Evolutionary conservation across 169 alveolate genomes (phyloP), one percentile per base, ranked within the genome.

Genomic region (Besnoitia besnoiti): DNA sequence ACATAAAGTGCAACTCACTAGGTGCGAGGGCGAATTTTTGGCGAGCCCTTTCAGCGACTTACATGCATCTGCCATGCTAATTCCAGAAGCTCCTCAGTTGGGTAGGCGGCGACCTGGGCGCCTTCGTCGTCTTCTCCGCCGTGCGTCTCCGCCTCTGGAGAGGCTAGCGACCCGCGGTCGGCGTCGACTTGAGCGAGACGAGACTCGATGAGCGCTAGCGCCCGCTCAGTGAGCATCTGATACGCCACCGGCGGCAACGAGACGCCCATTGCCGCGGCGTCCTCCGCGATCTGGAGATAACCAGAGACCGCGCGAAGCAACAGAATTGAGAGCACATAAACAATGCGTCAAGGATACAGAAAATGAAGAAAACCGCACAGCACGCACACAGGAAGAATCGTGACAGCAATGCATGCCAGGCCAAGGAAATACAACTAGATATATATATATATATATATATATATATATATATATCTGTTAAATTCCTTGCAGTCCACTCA

Each of bases 191-290:
- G 55, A 2, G 0, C 33, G 59, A 77, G 87, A 4, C 40, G 87
- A 1, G 35, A 30, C 40, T 77, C 87, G 40, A 44, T 0, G 14
- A 42, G 40, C 16, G 87, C 0, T 0, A 77, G 59, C n/a, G 59
- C 40, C n/a, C 40, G 61, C 16, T 77, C 87, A 30, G 40, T 30
- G 10, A 77, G 61, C 49, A 77, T 24, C 59, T 40, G 61, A 35
- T 77, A 55, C 0, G 61, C 87, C 44, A 42, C 59, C 5, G 87
- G 55, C 27, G 87, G 87, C 59, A 77, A 42, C 16, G 87, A 55
- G 3, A 77, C 87, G 8, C 87, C 87, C 87, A 77, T 19, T n/a
- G 49, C 49, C 0, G 37, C 87, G 16, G 87, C 87, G 55, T 77
- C 87, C 16, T 77, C 40, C 12, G n/a, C n/a, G 24, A 77, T 24